Base-by-base conservation (phyloP, 768 basidiomycete species). In the Hydnomerulius pinastri region DNA sequence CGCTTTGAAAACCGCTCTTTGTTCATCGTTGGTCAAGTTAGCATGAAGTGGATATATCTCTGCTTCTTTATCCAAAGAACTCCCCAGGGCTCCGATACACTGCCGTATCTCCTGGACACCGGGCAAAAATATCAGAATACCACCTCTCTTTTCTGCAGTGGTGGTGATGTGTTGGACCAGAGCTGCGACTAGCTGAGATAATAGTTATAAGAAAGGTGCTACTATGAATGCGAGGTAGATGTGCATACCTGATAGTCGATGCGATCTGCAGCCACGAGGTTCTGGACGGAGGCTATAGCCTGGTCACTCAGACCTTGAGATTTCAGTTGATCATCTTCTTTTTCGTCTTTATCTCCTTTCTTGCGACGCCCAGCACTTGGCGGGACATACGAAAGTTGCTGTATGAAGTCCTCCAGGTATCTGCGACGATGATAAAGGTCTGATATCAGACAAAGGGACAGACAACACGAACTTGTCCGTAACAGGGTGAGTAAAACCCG, bases 51-150 rank as follows among this genome's bases (percentile, higher is more conserved):
- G 90, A 21, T 93, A 74, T 42, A 88, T 77, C 24, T 79, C 77
- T 4, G 72, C 75, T 21, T 74, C 63, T 7, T 65, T 65, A 4
- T 57, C 50, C 1, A 72, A 50, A 12, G 64, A 55, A 32, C 61
- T 62, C 13, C 71, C 73, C 36, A 93, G 69, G 4, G 78, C 73
- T 11, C 86, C 80, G 17, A 91, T 81, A 59, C 88, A 90, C 53
- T 87, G 83, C 17, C 83, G 80, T 55, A 93, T 93, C 62, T 93
- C 90, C 67, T 87, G 88, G 2, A 92, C 87, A 65, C 94, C 94
- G n/a, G 92, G 84, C 47, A 94, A 74, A 70, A 98, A 98, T 37
- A 97, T 81, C 20, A 98, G 76, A 38, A 97, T 82, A 5, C 86
- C 92, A 2, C 83, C 87, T 5, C 51, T 54, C 8, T 64, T 68